A percentile compares a stretch with the other conserved stretches of the same genome.
Conservation (phyloP, 2,329 filamentous ascomycete genomes). For the Xylaria sp. region DNA sequence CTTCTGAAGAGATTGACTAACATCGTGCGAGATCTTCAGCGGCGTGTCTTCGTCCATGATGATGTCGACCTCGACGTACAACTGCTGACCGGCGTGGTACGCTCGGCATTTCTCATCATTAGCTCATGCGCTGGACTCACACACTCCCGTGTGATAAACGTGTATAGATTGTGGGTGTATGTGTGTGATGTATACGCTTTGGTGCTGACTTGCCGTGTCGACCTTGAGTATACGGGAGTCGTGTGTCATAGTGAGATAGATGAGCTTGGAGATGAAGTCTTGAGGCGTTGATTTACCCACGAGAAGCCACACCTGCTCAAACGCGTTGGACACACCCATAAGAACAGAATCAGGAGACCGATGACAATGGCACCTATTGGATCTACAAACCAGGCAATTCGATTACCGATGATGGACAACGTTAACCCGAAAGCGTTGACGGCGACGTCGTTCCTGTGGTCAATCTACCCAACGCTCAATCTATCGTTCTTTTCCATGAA, state of each 20-base stretch:
- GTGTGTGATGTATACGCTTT: background rate
- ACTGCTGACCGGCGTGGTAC: conserved; percentile 70
- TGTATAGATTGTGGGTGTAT: no score
- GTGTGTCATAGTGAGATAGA: conserved; percentile 66
- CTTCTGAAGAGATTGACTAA: conserved; percentile 68
- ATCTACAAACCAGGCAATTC: conserved; percentile 69
- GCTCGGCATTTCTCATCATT: conserved; percentile 60
- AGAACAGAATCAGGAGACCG: conserved; percentile 69
- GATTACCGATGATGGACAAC: conserved; percentile 65
- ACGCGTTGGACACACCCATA: conserved; percentile 68
- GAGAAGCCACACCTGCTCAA: conserved; percentile 70
- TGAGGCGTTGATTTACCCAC: conserved; percentile 70
- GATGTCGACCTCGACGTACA: conserved; percentile 72
- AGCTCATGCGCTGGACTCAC: background rate
- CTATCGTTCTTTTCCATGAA: background rate
- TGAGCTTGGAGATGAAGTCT: conserved; percentile 66
- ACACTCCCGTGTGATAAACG: background rate
- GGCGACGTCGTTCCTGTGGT: conserved; percentile 67
- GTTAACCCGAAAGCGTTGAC: conserved; percentile 66
- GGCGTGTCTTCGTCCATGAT: conserved; percentile 67
- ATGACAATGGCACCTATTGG: conserved; percentile 70
- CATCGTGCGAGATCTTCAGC: conserved; percentile 68
- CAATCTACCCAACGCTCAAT: conserved; percentile 52
- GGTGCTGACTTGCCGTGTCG: conserved; percentile 58
- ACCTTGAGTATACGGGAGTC: conserved; percentile 66